These are phyloP conservation scores for Draba incana DNA, from an alignment of 345 rosid species.

Conservation along the genomic window DNA sequence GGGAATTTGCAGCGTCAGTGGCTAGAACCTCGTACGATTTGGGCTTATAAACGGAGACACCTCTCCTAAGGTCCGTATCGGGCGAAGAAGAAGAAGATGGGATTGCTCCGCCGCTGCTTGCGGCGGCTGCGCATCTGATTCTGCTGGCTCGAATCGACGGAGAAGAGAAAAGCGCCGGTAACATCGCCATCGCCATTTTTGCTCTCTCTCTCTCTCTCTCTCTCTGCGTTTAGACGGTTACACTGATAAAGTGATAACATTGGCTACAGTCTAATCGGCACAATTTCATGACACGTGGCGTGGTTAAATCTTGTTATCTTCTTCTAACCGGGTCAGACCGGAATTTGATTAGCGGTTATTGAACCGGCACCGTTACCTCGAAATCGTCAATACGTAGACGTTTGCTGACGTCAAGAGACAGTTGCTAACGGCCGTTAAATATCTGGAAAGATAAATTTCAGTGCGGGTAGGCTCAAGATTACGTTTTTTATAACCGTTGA, in stretches of 20 bases:
- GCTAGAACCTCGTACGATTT: slow-evolving; percentile 81
- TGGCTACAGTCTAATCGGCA: slow-evolving; percentile 28
- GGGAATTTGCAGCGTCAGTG: slow-evolving; percentile 78
- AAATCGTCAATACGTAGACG: background rate
- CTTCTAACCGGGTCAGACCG: slow-evolving; percentile 31
- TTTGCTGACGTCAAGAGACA: background rate
- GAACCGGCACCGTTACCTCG: slow-evolving; percentile 1
- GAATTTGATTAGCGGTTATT: background rate
- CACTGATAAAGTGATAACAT: slow-evolving; percentile 20
- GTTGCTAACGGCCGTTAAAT: slow-evolving; percentile 23
- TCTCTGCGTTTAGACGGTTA: slow-evolving; percentile 17
- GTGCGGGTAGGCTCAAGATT: slow-evolving; percentile 4
- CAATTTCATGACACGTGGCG: slow-evolving; percentile 33
- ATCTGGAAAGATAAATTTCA: background rate
- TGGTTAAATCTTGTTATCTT: slow-evolving; percentile 8
- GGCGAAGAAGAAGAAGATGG: slow-evolving; percentile 31
- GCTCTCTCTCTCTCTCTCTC: slow-evolving; percentile 11
- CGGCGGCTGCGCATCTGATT: slow-evolving; percentile 44
- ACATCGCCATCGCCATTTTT: slow-evolving; percentile 45
- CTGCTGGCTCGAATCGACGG: slow-evolving; percentile 10
- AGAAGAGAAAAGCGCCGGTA: slow-evolving; percentile 45
- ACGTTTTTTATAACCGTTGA: slow-evolving; percentile 19
- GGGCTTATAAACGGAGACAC: slow-evolving; percentile 85
- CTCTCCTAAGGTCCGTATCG: slow-evolving; percentile 52
- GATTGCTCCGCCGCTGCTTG: slow-evolving; percentile 30